Evolutionary conservation across 305 asterid species (phyloP).

Genomic region (Ajuga reptans): DNA sequence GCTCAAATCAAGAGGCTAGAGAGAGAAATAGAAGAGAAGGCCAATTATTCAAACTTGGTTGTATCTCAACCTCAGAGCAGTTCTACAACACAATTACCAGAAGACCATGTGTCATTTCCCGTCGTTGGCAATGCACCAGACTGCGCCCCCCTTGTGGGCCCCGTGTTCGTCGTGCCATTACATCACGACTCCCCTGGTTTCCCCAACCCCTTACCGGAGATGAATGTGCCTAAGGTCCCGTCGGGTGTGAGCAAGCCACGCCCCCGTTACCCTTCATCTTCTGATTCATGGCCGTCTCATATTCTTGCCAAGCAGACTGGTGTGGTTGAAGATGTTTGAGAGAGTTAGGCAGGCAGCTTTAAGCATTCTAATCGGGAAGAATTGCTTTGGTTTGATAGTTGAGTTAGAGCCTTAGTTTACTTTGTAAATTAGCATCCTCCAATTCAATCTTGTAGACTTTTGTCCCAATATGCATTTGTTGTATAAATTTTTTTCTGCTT

Average conservation of each 20-base stretch:
- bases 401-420: constrained; percentile 11
- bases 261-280: constrained; percentile 58
- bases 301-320: constrained; percentile 35
- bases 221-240: constrained; percentile 21
- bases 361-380: constrained; percentile 9
- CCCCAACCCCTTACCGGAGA: constrained; percentile 20
- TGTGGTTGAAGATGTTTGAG: constrained; percentile 25
- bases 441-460: neutral
- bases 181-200: constrained; percentile 30
- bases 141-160: constrained; percentile 25
- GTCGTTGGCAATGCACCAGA: constrained; percentile 27
- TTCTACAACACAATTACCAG: constrained; percentile 17
- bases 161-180: constrained; percentile 42
- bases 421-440: neutral
- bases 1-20: constrained; percentile 46
- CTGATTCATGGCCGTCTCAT: constrained; percentile 54
- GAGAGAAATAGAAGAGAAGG: constrained; percentile 40
- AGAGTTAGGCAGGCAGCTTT: constrained; percentile 9
- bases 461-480: neutral
- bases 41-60: constrained; percentile 16
- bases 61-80: constrained; percentile 16
- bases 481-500: neutral
- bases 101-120: constrained; percentile 27
- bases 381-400: constrained; percentile 4
- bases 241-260: constrained; percentile 48